Conservation (phyloP, 257 asterid genomes). For the Mitragyna speciosa region DNA sequence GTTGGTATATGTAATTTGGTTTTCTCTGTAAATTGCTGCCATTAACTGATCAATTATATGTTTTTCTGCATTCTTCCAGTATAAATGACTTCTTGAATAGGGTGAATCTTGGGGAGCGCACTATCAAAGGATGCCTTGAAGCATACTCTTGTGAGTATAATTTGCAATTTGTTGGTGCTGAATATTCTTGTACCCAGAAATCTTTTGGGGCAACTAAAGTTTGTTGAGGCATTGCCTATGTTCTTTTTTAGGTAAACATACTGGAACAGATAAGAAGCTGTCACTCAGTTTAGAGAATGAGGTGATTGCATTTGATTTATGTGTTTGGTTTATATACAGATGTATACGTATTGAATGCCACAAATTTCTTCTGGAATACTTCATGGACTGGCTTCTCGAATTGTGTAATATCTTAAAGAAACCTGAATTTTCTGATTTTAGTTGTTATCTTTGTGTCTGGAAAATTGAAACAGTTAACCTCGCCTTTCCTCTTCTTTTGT, state of each 20-base stretch:
- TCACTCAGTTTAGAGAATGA: constrained; percentile 91
- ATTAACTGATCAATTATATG: neutral
- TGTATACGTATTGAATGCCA: neutral
- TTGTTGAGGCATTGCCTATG: constrained; percentile 3
- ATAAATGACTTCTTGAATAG: constrained; percentile 76
- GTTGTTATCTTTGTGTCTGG: neutral
- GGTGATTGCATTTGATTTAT: constrained; percentile 43
- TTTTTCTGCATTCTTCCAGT: constrained; percentile 38
- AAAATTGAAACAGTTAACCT: neutral
- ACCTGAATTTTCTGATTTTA: neutral
- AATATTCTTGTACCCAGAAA: constrained; percentile 10
- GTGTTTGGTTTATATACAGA: too few species aligned
- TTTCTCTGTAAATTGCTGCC: neutral
- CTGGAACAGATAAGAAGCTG: constrained; percentile 86
- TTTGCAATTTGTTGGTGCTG: constrained; percentile 7
- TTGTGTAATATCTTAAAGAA: neutral
- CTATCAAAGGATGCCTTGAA: constrained; percentile 82
- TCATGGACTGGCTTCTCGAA: neutral
- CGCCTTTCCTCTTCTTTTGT: neutral
- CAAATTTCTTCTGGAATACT: neutral
- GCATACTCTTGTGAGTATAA: constrained; percentile 88
- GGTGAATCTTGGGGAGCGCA: constrained; percentile 87
- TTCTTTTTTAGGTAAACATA: constrained; percentile 70
- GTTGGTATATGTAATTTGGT: neutral
- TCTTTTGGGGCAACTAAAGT: neutral